Evolutionary conservation across 108 stramenopile species (phyloP), one percentile per base, ranked within the genome.

Genomic region (Skeletonema costatum): DNA sequence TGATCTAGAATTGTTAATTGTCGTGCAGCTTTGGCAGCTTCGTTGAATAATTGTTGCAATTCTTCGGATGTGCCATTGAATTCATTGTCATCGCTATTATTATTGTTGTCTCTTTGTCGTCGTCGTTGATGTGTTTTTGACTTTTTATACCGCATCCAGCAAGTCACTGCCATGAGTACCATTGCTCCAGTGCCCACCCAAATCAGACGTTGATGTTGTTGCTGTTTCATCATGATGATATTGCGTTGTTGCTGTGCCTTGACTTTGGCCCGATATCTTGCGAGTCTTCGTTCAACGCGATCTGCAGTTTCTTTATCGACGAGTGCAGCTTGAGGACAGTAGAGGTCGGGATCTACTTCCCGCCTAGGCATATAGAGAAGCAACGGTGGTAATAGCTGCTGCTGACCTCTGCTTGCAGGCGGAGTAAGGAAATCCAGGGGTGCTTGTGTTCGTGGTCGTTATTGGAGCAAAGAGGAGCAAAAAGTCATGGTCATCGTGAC

Each of bases 271-370:
- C 64, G 74, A 59, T 56, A 38, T 16, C 19, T 48, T 30, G 64
- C 64, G 38, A 74, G 14, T 33, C 73, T 33, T 19, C 19, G 3
- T 14, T 66, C 65, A 2, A 65, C 59, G 7, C 65, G 64, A 41
- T 58, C 65, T 25, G 38, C 21, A 16, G 53, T 39, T 58, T 66
- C 74, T 66, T 66, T 58, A 58, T 44, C 42, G 33, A 75, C 30
- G 33, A 75, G 53, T 25, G 74, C 74, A 13, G 74, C 64, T 66
- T 75, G 74, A 25, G 74, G 74, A 58, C 74, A 75, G 39, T 56
- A 38, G 16, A 74, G 10, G 64, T 75, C 65, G 21, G 64, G 56
- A 35, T 66, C 53, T 16, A 7, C 36, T 44, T 75, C 74, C 51
- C 74, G 38, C 8, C 74, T 46, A 0, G 44, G 64, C 74, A 75